Percentiles rank a stretch among this genome's conserved stretches.
phyloP scores from a whole-genome alignment of 805 yeast genomes.

The Candida corydali region DNA sequence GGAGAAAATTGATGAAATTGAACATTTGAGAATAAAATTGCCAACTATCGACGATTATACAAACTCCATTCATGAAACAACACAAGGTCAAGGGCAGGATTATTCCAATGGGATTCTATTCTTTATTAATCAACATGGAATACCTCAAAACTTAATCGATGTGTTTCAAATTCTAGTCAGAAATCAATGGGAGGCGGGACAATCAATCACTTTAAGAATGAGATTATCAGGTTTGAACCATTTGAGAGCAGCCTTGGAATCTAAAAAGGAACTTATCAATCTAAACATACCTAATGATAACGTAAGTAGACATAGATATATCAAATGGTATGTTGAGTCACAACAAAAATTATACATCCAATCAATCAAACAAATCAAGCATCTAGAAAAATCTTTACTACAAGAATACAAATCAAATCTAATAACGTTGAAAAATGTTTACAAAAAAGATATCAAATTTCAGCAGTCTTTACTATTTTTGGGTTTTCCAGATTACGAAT shows the following conservation, averaged over 20 bases:
- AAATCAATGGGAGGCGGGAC: conserved; percentile 41
- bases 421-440: conserved; percentile 54
- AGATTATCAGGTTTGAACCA: conserved; percentile 58
- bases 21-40: conserved; percentile 31
- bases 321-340: conserved; percentile 43
- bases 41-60: conserved; percentile 37
- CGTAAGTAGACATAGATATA: conserved; percentile 12
- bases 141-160: conserved; percentile 44
- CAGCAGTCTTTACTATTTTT: conserved; percentile 52
- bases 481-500: conserved; percentile 55
- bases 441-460: conserved; percentile 50
- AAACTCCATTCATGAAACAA: conserved; percentile 24
- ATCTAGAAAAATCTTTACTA: conserved; percentile 43
- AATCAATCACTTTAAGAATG: conserved; percentile 47
- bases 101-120: conserved; percentile 36
- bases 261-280: conserved; percentile 29
- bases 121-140: conserved; percentile 26
- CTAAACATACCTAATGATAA: conserved; percentile 14
- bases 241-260: conserved; percentile 45
- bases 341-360: conserved; percentile 47
- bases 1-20: conserved; percentile 25
- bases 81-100: conserved; percentile 1
- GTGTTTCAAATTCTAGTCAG: conserved; percentile 55
- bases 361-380: conserved; percentile 42
- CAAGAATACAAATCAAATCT: conserved; percentile 39